Percentiles rank a stretch among this genome's conserved stretches.
Conservation (phyloP, 2,329 filamentous ascomycete species). For the Pseudophaeomoniella oleicola region DNA sequence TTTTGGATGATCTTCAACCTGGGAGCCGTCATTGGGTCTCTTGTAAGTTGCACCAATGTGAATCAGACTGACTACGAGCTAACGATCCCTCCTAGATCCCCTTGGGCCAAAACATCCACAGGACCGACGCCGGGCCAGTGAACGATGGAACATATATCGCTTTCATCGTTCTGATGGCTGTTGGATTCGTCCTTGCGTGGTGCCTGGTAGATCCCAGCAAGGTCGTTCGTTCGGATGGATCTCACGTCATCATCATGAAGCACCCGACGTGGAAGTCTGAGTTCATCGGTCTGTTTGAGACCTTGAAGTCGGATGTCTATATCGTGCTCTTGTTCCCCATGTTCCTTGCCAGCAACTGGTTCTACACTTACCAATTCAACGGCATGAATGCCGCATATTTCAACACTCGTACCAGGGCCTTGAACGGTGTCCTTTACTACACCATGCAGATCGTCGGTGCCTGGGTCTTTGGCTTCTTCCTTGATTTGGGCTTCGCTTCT, state of each 20-base stretch:
- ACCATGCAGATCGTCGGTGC: constrained; percentile 64
- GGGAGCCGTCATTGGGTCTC: constrained; percentile 63
- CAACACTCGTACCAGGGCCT: constrained; percentile 57
- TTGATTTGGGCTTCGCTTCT: constrained; percentile 47
- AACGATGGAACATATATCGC: constrained; percentile 72
- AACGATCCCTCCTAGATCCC: constrained; percentile 24
- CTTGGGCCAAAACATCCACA: constrained; percentile 31
- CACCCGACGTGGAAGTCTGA: constrained; percentile 78
- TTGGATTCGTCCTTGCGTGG: constrained; percentile 56
- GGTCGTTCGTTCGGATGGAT: constrained; percentile 63
- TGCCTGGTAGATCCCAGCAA: constrained; percentile 56
- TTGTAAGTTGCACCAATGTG: constrained; percentile 18
- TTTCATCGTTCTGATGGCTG: constrained; percentile 69
- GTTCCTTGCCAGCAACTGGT: constrained; percentile 69
- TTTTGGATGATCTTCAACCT: constrained; percentile 88
- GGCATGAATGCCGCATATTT: constrained; percentile 56
- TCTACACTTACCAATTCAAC: constrained; percentile 69
- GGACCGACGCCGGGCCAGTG: constrained; percentile 20
- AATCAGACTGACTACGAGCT: not conserved
- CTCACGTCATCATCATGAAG: constrained; percentile 74
- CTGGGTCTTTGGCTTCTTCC: constrained; percentile 53
- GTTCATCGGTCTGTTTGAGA: constrained; percentile 60
- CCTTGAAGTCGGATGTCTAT: constrained; percentile 54
- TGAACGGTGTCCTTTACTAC: constrained; percentile 73
- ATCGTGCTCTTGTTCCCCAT: constrained; percentile 66